Evolutionary conservation across 1,284 basidiomycete species (phyloP), one percentile per base, ranked within the genome.

Genomic region (Wallemia mellicola): DNA sequence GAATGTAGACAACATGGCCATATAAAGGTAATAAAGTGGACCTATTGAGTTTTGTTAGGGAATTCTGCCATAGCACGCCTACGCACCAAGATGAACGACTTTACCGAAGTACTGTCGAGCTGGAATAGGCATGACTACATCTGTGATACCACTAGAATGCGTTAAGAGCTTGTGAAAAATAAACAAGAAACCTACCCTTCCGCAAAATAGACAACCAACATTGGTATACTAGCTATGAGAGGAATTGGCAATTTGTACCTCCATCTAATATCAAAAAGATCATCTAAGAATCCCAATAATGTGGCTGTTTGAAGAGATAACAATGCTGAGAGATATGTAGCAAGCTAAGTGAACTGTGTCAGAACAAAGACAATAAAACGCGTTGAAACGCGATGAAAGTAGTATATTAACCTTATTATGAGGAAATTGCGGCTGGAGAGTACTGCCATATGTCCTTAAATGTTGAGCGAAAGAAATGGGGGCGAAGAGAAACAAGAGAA

Each of bases 181-280:
- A 24, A 14, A 24, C 22, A 26, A 26, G n/a, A 7, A 26, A 57
- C 55, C 15, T 15, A 57, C 55, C 55, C 78, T 64, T 92, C 89
- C 1, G 92, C 86, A 68, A 86, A 92, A 71, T 98, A 99, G 1
- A 96, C 91, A 69, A 96, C 82, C 28, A 99, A 74, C 24, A 96
- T 77, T 1, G 94, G 94, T 24, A 98, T 86, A 19, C 86, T 86
- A 0, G 88, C 87, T 61, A 99, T 84, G 66, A 99, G 79, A 0
- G 89, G 94, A 60, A 99, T 94, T 0, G 94, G 94, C 7, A 99
- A 71, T 70, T 99, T 99, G 72, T 96, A 88, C 62, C 94, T 73
- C 94, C 94, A 99, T 14, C 94, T 80, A 64, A 99, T 96, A 68
- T 99, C 94, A 66, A 98, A 98, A 1, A 98, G 78, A 69, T 99